Evolutionary conservation across 208 protist species (phyloP), one percentile per base, ranked within the genome.

Genomic region (Leptomonas seymouri): DNA sequence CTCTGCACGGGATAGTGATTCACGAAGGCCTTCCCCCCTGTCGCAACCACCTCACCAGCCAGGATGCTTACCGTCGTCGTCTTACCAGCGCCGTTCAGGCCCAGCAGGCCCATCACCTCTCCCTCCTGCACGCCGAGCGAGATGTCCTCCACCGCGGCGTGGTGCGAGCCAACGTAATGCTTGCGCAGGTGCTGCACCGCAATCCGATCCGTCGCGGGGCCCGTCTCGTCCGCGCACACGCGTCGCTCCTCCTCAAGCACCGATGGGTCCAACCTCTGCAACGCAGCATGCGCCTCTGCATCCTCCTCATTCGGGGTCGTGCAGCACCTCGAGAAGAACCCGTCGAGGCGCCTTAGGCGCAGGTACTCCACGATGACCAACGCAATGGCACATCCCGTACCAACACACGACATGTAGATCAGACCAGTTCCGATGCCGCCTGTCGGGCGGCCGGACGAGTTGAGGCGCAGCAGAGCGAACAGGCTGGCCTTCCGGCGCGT

Each of bases 1-100:
- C 62, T 66, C 21, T 71, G 46, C 28, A 84, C 79, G 44, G 87
- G 58, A 60, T 68, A 73, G 62, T 84, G 74, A 53, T 91, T 93
- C 60, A 95, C 83, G 64, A 75, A 89, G 12, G 76, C 87, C 27
- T 74, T 46, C 5, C 97, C 95, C 30, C 58, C 54, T 9, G 93
- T 96, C 7, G 87, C 81, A 0, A 77, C 54, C 58, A 90, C 74
- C 41, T 93, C 77, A n/a, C 94, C 89, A 18, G 88, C 84, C 4
- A 98, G 60, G 46, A 98, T 83, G 55, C 81, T 76, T 46, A 98
- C 74, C 28, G 86, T 84, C 21, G 94, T 98, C 8, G 93, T 89
- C 81, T 98, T 98, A 59, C 96, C 96, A 18, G 92, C 85, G 46
- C 92, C 92, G 74, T 98, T 98, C 20, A 91, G 81, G n/a, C 96